Conservation (phyloP, 208 protist species). For the Trypanosoma platydactyli region DNA sequence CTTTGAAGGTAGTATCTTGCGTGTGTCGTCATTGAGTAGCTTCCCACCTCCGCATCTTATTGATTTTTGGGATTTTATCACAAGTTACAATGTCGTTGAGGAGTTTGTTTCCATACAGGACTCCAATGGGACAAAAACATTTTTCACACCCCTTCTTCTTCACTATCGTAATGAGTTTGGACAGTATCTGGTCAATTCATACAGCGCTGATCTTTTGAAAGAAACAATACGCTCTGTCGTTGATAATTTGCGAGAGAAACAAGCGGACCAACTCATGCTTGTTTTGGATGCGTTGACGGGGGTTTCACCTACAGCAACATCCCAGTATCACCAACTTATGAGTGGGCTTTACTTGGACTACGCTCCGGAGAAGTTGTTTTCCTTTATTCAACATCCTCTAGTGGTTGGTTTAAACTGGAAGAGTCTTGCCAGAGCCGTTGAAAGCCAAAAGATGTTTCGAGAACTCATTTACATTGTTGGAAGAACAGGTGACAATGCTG, state of each 20-base stretch:
- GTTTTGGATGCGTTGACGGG: constrained; percentile 23
- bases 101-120: constrained; percentile 20
- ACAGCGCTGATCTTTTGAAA: constrained; percentile 14
- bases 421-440: constrained; percentile 21
- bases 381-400: constrained; percentile 31
- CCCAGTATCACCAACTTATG: constrained; percentile 28
- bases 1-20: constrained; percentile 19
- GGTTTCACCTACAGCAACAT: constrained; percentile 18
- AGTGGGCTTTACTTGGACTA: constrained; percentile 26
- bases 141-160: constrained; percentile 29
- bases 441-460: constrained; percentile 29
- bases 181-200: constrained; percentile 19
- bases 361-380: constrained; percentile 26
- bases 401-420: constrained; percentile 29
- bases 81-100: constrained; percentile 22
- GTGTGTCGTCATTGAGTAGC: background rate
- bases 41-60: constrained; percentile 25
- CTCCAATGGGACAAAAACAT: constrained; percentile 15
- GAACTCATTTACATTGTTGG: constrained; percentile 34
- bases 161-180: constrained; percentile 27
- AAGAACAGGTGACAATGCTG: constrained; percentile 32
- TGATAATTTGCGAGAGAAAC: constrained; percentile 20
- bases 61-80: constrained; percentile 33
- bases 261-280: constrained; percentile 23
- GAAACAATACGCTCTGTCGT: constrained; percentile 21